These are phyloP conservation scores for Mycena epipterygia DNA, from an alignment of 768 basidiomycete genomes.

Conservation along the genomic window DNA sequence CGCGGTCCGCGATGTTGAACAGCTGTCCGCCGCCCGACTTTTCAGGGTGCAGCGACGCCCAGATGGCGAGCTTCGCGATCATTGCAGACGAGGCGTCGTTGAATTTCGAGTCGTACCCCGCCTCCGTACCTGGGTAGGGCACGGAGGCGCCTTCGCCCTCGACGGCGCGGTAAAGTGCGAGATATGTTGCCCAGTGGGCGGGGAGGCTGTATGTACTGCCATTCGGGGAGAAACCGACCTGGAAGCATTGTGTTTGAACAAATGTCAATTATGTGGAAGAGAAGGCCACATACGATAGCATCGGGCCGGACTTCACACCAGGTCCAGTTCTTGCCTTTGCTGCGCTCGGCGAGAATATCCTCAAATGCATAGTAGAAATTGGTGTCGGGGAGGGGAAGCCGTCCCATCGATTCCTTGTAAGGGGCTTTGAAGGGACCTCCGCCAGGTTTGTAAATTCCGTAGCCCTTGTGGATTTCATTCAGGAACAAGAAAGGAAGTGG, in stretches of 20 bases:
- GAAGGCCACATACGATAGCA: conserved; percentile 17
- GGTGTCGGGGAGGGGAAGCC: conserved; percentile 27
- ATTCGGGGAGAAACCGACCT: conserved; percentile 31
- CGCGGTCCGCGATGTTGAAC: conserved; percentile 29
- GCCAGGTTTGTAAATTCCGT: conserved; percentile 31
- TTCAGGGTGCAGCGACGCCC: conserved; percentile 29
- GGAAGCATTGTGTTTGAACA: background rate
- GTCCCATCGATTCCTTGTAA: conserved; percentile 30
- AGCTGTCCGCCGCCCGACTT: conserved; percentile 19
- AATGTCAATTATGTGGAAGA: background rate
- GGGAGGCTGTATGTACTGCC: conserved; percentile 31
- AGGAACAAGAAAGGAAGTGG: background rate
- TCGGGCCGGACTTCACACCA: conserved; percentile 31
- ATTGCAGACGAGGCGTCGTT: conserved; percentile 32
- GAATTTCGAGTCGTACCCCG: conserved; percentile 21
- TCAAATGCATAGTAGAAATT: conserved; percentile 28
- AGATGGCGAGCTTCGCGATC: conserved; percentile 28
- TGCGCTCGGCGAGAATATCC: conserved; percentile 24
- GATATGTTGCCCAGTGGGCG: conserved; percentile 33
- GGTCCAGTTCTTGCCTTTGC: conserved; percentile 31
- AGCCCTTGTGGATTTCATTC: conserved; percentile 6
- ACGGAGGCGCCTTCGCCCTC: conserved; percentile 32
- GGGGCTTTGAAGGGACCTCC: conserved; percentile 27
- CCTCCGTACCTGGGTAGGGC: conserved; percentile 24
- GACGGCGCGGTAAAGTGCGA: conserved; percentile 23